Base-by-base conservation (phyloP, 176 grass and related monocot genomes). In the Eragrostis nindensis region DNA sequence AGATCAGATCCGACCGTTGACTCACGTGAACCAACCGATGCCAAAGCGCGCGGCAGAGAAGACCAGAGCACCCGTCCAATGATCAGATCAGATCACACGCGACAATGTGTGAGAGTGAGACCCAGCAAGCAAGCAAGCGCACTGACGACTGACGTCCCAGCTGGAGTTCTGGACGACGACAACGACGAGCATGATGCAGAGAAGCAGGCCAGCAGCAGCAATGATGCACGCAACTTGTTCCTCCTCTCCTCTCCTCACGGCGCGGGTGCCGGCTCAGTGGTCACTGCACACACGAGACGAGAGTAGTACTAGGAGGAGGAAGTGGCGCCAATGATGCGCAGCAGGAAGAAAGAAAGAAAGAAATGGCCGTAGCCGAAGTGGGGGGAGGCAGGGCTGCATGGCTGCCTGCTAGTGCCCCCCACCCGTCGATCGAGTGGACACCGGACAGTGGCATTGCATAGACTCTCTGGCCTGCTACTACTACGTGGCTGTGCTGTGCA, bases 321-420 rank as follows among this genome's bases (percentile, higher is more conserved):
- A 38, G 70, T 66, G 70, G 61, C 46, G 70, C 61, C 70, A 45
- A 44, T 43, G 70, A 56, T 55, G 32, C 32, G n/a, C n/a, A n/a
- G 70, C 67, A 24, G 79, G 17, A 64, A 16, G 27, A 3, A 36
- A 64, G 25, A 22, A 18, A 52, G 49, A 52, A 18, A 52, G 49
- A 22, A 27, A 30, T 63, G 61, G 61, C 26, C 60, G 4, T 16
- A 30, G 26, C 52, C 11, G 14, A 6, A 27, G 61, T 62, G 62
- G 29, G 1, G 12, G 14, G 27, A 63, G 27, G 27, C 27, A 63
- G 25, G 32, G 59, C 25, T n/a, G 59, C 25, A 30, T 5, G 5
- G 25, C 26, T 13, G 1, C 11, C 27, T 17, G 15, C 14, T 36
- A 16, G 6, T n/a, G 53, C 53, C 27, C 3, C 2, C 13, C 13